Conservation (phyloP, 2,329 filamentous ascomycete genomes). For the Diaporthe velutina region DNA sequence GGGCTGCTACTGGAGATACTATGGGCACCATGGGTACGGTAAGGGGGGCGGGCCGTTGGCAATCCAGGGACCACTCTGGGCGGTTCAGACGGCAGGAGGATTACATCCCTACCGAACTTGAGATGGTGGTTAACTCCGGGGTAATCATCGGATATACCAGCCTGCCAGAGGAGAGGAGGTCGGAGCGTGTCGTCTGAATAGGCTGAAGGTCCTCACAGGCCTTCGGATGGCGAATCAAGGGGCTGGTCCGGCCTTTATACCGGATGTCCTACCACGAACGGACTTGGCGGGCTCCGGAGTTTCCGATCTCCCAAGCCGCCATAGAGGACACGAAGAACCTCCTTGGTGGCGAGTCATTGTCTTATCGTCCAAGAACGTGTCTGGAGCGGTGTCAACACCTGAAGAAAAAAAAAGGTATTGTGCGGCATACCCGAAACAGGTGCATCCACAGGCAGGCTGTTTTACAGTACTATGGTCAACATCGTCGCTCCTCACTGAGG, state of each 20-base stretch:
- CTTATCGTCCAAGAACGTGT: not conserved
- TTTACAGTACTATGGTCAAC: no score
- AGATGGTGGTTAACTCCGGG: not conserved
- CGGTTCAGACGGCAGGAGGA: not conserved
- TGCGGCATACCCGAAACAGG: not conserved
- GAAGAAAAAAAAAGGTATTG: not conserved
- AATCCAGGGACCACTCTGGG: not conserved
- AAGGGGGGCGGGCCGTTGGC: constrained; percentile 16
- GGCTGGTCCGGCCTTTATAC: not conserved
- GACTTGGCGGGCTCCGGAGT: not conserved
- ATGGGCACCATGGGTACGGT: not conserved
- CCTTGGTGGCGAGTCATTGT: not conserved
- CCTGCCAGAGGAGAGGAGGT: no score
- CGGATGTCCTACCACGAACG: not conserved
- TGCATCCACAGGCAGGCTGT: not conserved
- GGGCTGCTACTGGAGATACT: not conserved
- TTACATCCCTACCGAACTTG: not conserved
- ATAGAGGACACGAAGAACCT: not conserved
- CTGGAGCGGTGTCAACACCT: not conserved
- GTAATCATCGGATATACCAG: not conserved
- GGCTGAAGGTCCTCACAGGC: not conserved
- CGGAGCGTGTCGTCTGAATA: not conserved
- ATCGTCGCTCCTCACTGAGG: not conserved
- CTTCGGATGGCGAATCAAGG: not conserved
- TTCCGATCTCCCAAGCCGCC: not conserved